Evolutionary conservation across 2,329 filamentous ascomycete genomes (phyloP), one percentile per base, ranked within the genome.

Genomic region (Dryadomyces quercivorus): DNA sequence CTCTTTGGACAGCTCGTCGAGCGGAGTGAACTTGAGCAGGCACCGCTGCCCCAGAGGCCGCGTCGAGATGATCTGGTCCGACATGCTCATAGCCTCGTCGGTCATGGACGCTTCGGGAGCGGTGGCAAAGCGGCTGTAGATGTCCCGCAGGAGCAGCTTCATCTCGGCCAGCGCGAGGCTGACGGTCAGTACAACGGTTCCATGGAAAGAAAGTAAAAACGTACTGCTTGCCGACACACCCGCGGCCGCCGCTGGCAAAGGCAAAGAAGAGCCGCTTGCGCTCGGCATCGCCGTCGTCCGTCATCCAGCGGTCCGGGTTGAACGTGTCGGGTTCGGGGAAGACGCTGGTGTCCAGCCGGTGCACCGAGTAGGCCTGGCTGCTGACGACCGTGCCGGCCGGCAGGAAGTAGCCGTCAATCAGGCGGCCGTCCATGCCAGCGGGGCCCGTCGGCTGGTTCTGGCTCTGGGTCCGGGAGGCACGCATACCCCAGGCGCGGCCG

Each of bases 281-380:
- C 61, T 92, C 86, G 56, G 85, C 76, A 61, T 92, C 88, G 2
- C 87, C 88, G 48, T 84, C 77, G 9, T 77, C 75, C 16, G 77
- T 81, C 59, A 95, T 78, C 91, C 91, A 96, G 60, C 92, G 78
- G 55, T 92, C 86, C 0, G 91, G 91, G 51, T 84, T 75, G 64
- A 91, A 96, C 6, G 67, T 69, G 57, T 95, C 86, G 0, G 90
- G 86, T 46, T 90, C 77, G 1, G 85, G 82, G 65, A 94, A 97
- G 1, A 89, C 84, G 55, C 82, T 75, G 12, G 69, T 65, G 59
- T 84, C 77, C 55, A 81, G 70, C 20, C 76, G 74, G 59, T 84
- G 78, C 38, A 82, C 71, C 12, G 80, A 82, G 62, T 75, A 80
- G 1, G 81, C 75, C 65, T 84, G 81, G 58, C 75, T 76, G 63